Conservation (phyloP, 495 filamentous ascomycete species). For the Penicillium verhagenii region DNA sequence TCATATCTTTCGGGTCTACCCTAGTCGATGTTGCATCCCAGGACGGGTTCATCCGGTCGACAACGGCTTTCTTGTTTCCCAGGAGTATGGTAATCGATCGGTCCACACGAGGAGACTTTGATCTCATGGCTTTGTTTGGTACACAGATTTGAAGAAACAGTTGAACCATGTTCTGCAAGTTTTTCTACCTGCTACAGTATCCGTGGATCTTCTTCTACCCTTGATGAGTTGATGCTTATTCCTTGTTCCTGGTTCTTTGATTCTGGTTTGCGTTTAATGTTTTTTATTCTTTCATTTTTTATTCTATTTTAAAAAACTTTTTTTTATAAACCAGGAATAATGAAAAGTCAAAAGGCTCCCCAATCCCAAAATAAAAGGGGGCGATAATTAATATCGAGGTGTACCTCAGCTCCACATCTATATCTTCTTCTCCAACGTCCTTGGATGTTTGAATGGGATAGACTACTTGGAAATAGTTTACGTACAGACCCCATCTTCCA, state of each 20-base stretch:
- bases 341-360: neutral
- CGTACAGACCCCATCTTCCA: neutral
- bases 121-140: conserved; percentile 14
- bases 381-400: neutral
- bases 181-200: neutral
- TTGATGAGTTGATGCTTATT: neutral
- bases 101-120: conserved; percentile 25
- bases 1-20: conserved; percentile 22
- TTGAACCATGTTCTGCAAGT: too few species aligned
- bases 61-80: conserved; percentile 27
- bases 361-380: neutral
- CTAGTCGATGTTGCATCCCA: conserved; percentile 31
- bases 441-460: too few species aligned
- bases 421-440: too few species aligned
- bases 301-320: too few species aligned
- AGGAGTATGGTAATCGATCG: conserved; percentile 25
- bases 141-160: neutral
- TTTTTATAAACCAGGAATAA: too few species aligned
- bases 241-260: neutral
- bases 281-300: too few species aligned
- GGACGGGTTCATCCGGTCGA: conserved; percentile 21
- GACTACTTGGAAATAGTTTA: too few species aligned
- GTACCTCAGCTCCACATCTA: neutral
- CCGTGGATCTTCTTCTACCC: too few species aligned
- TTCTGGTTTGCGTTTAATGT: neutral